Evolutionary conservation across 345 rosid genomes (phyloP), one percentile per base, ranked within the genome.

Genomic region (Clarkia xantiana): DNA sequence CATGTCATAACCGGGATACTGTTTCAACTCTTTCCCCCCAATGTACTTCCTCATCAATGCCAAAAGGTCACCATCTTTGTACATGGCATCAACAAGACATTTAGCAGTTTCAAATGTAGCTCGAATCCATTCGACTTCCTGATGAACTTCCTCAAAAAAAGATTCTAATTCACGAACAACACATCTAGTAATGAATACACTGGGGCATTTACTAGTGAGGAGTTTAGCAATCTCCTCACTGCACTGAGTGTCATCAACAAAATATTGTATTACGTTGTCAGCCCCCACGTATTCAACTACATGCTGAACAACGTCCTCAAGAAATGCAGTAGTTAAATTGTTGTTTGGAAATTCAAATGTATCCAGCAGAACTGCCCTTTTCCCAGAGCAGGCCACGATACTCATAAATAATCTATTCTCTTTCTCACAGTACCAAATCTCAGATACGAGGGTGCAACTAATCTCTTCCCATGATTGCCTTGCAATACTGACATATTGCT

Each of bases 121-220:
- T n/a, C 12, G 2, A 4, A 44, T 25, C 42, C 58, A 29, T 6
- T 29, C 14, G n/a, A 46, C 11, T 46, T 46, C 49, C 11, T 46
- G 49, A 11, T 20, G 20, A 12, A 57, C 40, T 9, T 48, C 46
- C 29, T n/a, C 19, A 7, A 56, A 40, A 12, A 56, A 43, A 14
- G 18, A 18, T 17, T 47, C 14, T 4, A 9, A 45, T 18, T 10
- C 34, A 39, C 0, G 2, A 10, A 52, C 29, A 38, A 18, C 50
- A 38, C 59, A 56, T 2, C 1, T 0, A 4, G 25, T 46, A 18
- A 12, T 9, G n/a, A 0, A 42, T 4, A 55, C n/a, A 9, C 3
- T 12, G 11, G 50, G 51, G 18, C 45, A 38, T 14, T 56, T 36
- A 2, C 14, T n/a, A 43, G 10, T 12, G 9, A 34, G 44, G 25